These are phyloP conservation scores for Talaromyces verruculosus DNA, from an alignment of 2,329 filamentous ascomycete species.

Conservation along the genomic window DNA sequence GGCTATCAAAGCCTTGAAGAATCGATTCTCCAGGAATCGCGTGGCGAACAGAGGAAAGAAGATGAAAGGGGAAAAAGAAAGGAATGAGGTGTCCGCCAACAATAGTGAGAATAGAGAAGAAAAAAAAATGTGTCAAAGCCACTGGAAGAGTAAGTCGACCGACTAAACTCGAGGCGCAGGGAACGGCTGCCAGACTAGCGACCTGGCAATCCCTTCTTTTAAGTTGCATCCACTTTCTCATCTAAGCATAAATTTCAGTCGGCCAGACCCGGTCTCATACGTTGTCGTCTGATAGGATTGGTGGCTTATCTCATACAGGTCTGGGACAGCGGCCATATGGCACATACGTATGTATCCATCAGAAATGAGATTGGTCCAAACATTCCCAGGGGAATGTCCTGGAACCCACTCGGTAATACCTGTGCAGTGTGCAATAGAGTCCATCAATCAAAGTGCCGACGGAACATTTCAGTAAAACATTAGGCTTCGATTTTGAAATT, in stretches of 20 bases:
- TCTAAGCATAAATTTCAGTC: background rate
- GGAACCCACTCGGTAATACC: background rate
- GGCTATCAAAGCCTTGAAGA: background rate
- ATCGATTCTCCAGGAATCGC: slow-evolving; percentile 13
- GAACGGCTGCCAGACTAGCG: background rate
- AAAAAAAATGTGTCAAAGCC: background rate
- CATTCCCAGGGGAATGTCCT: background rate
- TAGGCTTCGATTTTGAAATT: slow-evolving; percentile 3
- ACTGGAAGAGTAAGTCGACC: background rate
- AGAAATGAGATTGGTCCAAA: slow-evolving; percentile 1
- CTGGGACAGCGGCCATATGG: background rate
- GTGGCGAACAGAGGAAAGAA: background rate
- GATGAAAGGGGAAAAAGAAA: background rate
- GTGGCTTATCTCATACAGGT: background rate
- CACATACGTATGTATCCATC: background rate
- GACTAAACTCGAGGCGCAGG: background rate
- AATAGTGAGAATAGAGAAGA: background rate
- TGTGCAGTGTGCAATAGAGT: background rate
- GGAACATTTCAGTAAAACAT: background rate
- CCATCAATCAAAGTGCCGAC: background rate
- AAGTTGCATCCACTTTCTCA: slow-evolving; percentile 9
- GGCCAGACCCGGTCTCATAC: background rate
- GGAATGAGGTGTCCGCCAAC: background rate
- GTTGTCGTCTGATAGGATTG: background rate
- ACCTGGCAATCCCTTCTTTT: background rate